Evolutionary conservation across 2,329 filamentous ascomycete genomes (phyloP), one percentile per base, ranked within the genome.

Genomic region (Colletotrichum tropicicola): DNA sequence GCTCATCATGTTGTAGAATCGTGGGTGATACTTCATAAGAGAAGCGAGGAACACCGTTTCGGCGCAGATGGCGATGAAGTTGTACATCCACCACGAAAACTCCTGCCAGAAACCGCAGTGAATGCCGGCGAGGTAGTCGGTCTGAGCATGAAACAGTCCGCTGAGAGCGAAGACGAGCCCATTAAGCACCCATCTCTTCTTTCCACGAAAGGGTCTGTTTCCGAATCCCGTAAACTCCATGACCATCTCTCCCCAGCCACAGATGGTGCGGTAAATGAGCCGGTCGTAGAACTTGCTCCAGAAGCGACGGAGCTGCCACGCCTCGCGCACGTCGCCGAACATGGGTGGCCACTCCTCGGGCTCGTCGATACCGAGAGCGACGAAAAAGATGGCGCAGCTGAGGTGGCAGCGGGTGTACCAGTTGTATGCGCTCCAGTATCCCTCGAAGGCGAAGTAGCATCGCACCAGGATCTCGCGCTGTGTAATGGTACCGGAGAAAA

Each of bases 201-300:
- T 21, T 6, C 56, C 45, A 15, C 41, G 30, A 41, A 39, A 64
- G 3, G 60, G 60, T 3, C 48, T 47, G 13, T 12, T 30, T 12
- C 56, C 62, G 2, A 67, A 9, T 3, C 59, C 49, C 9, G 45
- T 7, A 19, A 3, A 10, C 8, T 53, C 28, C 41, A 64, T 39
- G 19, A 60, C 13, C 17, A 67, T 53, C 52, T 65, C 60, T 9
- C 53, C 59, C 15, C 44, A 39, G 9, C 59, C 65, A 4, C 17
- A 41, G 12, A 64, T 27, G 3, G 59, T 55, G 1, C 66, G 66
- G 52, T 68, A 68, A n/a, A 67, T 59, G 30, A 70, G 55, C 5
- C 62, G 59, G 23, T 70, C 67, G 35, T 51, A 70, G 39, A 59
- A 70, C 39, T 67, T 64, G 66, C 67, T 58, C 69, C 68, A 70